Evolutionary conservation across 2,329 filamentous ascomycete genomes (phyloP), one percentile per base, ranked within the genome.

Genomic region (Monilinia fructicola): DNA sequence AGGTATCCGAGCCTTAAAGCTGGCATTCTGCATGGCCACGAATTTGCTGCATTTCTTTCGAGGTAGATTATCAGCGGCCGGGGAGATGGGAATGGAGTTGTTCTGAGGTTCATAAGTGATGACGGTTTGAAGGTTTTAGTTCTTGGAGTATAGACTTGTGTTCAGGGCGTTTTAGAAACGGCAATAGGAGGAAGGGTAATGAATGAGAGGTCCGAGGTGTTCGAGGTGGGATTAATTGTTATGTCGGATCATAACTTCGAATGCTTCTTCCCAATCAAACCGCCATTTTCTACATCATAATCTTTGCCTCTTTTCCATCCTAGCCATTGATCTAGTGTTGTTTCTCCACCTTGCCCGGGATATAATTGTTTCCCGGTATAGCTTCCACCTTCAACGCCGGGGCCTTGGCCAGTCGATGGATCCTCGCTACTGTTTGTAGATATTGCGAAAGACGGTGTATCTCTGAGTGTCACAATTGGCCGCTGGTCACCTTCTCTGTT

Each of bases 241-340:
- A 61, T 35, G 46, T 12, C 53, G 7, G 16, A 70, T 79, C 73
- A 83, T 70, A 84, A 73, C 71, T 80, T 83, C 16, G 81, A 75
- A 70, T 74, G 77, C 38, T 64, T 42, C 69, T 78, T 83, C 69
- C 81, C 77, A 26, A 88, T 83, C 69, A 92, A 76, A 0, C 85
- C 87, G 0, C 89, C 90, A 38, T 85, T 79, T 38, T 82, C 78
- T 2, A 91, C 80, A n/a, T 86, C 83, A 76, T 88, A 97, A 42
- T 97, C 86, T 67, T 79, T 82, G 0, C 90, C 92, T 72, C 81
- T 84, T 68, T 80, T 83, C 92, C 92, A 96, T 0, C 92, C 91
- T 71, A 90, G 81, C 94, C 94, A 97, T 60, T 83, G 77, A 61
- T 78, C 79, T 69, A 97, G 76, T 4, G 84, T 83, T 62, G 87